Evolutionary conservation across 805 yeast genomes (phyloP), one percentile per base, ranked within the genome.

Genomic region (Starmerella stigmatis): DNA sequence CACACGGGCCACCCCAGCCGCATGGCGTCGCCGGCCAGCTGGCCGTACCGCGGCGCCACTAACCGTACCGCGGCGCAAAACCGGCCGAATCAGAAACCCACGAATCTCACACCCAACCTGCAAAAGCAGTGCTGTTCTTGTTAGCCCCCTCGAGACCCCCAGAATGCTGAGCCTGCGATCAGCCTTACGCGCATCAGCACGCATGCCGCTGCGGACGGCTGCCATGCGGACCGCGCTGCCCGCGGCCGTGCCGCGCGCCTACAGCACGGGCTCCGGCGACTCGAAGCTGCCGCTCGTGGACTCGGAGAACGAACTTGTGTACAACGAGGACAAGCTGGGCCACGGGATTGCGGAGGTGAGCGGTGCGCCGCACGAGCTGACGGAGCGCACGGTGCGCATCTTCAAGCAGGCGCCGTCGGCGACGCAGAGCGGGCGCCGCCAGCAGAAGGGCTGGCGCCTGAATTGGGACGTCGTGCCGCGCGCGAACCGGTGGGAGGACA

Each of bases 401-500:
- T 84, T 70, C 64, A 74, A 79, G 62, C 86, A 81, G 59, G 65
- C 86, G 50, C 81, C 81, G 64, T 70, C 85, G 13, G 94, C 94
- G 30, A 84, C 88, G 15, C 94, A 84, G 67, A 76, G 84, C 28
- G 85, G 88, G 11, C 57, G 56, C 16, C 56, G 47, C 38, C 62
- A 62, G 35, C 61, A 69, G 43, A 55, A 57, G 52, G 58, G 60
- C 43, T 84, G 94, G 94, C 77, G 75, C 57, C 60, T 84, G 46
- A 94, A 84, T 64, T 84, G 92, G 89, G 94, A 85, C 59, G 74
- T 83, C 33, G 66, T 79, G 46, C 78, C 78, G 36, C 76, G 79
- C 58, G 84, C 81, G 19, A 77, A 84, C 68, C 70, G 92, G 61
- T 84, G 94, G 94, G 94, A 84, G 61, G 84, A 84, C 64, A 89